Evolutionary conservation across 257 asterid species (phyloP), one percentile per base, ranked within the genome.

Genomic region (Plantago elongata): DNA sequence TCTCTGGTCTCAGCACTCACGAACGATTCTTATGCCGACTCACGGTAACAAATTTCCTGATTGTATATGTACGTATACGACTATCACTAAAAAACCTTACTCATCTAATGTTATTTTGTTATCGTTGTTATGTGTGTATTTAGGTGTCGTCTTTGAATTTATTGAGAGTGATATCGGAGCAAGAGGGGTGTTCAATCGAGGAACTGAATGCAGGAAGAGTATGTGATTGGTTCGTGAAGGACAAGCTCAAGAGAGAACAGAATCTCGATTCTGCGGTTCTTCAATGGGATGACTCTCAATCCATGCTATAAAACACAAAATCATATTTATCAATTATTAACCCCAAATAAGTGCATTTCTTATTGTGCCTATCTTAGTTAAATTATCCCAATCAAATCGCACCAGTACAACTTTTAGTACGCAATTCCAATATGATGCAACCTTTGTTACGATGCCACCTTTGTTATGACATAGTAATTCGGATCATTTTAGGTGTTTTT

Each of bases 171-270:
- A 79, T 89, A 64, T 55, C 83, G 61, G 97, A 89, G 81, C 87
- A 89, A 61, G 95, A 89, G 77, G 94, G 87, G 12, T 86, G 95
- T 61, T 5, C 74, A 14, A 86, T 89, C 3, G 93, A 84, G 84
- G 95, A 89, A 67, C 74, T 89, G 52, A 86, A 89, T 69, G 95
- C 95, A 0, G 97, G 95, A 29, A 84, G 68, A 45, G 54, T 89
- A 7, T 89, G 97, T 68, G 97, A 86, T 76, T 89, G 95, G 97
- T 89, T 89, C 62, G 64, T 89, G 16, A 85, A 88, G 49, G 94
- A 85, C 56, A 88, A 85, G 75, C 80, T 88, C 37, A 88, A 88
- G 47, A 70, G 89, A 63, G 94, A 88, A 71, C 89, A 88, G 17
- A 78, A 85, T 77, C 72, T 81, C 78, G 91, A 64, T 0, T 74